Percentiles rank a stretch among this genome's conserved stretches.
These are phyloP conservation scores for Neofusicoccum sp. DNA, from an alignment of 2,329 filamentous ascomycete genomes.

Conservation along the genomic window DNA sequence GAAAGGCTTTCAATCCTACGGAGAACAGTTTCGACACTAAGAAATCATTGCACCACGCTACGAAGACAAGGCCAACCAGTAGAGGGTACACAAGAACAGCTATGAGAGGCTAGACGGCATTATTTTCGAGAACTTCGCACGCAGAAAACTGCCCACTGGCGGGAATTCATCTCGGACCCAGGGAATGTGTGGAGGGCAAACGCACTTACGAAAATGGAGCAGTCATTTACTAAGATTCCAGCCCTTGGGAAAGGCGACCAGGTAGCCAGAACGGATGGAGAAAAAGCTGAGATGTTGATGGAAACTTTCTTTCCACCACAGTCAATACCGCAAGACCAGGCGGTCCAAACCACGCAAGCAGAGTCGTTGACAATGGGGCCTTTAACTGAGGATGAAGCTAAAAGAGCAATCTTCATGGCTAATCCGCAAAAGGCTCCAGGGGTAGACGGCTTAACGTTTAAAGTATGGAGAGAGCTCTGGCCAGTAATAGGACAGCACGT, in stretches of 20 bases:
- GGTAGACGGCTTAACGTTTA: not conserved
- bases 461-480: conserved; percentile 1
- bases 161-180: not conserved
- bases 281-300: conserved; percentile 4
- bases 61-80: not conserved
- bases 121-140: not conserved
- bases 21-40: not conserved
- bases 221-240: not conserved
- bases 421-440: not conserved
- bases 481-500: not conserved
- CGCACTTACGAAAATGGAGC: too few relatives aligned
- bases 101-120: not conserved
- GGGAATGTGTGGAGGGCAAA: not conserved
- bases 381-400: not conserved
- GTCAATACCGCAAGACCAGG: too few relatives aligned
- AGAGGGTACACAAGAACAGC: not conserved
- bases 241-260: not conserved
- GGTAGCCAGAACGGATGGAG: not conserved
- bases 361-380: not conserved
- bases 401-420: not conserved
- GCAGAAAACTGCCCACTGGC: not conserved
- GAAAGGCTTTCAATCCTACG: not conserved
- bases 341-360: too few relatives aligned
- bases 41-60: not conserved
- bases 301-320: conserved; percentile 3